phyloP scores from a whole-genome alignment of 768 basidiomycete genomes.

The Tremella yokohamensis region DNA sequence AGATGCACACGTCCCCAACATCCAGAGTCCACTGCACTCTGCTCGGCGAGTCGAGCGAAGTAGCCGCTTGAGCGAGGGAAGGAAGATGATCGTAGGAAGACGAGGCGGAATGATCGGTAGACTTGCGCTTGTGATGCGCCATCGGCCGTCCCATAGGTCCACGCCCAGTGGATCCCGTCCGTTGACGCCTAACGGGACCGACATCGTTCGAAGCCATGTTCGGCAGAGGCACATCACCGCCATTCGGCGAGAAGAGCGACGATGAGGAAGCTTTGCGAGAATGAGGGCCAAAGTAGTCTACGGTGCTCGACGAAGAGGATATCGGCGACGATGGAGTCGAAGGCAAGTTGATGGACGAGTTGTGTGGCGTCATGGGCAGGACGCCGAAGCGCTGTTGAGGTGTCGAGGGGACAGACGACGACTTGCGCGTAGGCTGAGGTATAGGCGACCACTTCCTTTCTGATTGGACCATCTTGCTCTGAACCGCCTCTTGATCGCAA shows the following conservation, averaged over 20 bases:
- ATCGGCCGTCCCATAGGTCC: constrained; percentile 26
- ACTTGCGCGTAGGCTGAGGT: constrained; percentile 10
- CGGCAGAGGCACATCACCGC: constrained; percentile 19
- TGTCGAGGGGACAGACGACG: constrained; percentile 29
- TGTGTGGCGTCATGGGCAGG: constrained; percentile 46
- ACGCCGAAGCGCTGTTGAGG: constrained; percentile 35
- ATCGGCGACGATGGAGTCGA: constrained; percentile 39
- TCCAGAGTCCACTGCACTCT: constrained; percentile 29
- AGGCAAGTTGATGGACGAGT: constrained; percentile 15
- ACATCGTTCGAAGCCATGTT: constrained; percentile 25
- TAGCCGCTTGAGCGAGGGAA: constrained; percentile 13
- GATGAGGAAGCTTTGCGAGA: constrained; percentile 31
- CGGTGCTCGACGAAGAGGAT: constrained; percentile 21
- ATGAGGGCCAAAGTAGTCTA: constrained; percentile 40
- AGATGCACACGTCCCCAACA: constrained; percentile 38
- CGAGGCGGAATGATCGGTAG: constrained; percentile 18
- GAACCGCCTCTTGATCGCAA: constrained; percentile 35
- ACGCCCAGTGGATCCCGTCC: constrained; percentile 29
- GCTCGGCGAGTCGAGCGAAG: constrained; percentile 5
- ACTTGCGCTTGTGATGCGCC: constrained; percentile 26
- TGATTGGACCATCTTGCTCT: constrained; percentile 18
- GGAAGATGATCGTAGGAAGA: constrained; percentile 2
- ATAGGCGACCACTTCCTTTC: constrained; percentile 32
- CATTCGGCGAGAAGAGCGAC: constrained; percentile 27
- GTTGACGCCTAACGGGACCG: constrained; percentile 33